Base-by-base conservation (phyloP, 176 grass and related monocot genomes). In the Areca catechu region DNA sequence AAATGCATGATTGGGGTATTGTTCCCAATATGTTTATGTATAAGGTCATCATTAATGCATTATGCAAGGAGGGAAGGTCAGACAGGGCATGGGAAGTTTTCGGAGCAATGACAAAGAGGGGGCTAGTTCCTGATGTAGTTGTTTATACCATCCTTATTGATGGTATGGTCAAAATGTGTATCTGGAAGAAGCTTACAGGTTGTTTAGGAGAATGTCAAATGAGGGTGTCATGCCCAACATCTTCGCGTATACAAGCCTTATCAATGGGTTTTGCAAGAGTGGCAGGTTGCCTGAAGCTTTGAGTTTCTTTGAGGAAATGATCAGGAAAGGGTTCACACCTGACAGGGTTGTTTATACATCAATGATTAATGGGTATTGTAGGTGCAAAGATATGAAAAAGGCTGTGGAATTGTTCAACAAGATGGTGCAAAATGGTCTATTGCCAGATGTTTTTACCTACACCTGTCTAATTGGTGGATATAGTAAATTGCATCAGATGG, bases 141-240 rank as follows among this genome's bases (percentile, higher is more conserved):
- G 58, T 85, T 24, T 95, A 85, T 49, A 89, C 71, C 54, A 94
- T 72, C 53, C 62, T 88, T 66, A 71, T 94, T 68, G 73, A 79
- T 48, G 71, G 75, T 56, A 83, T 82, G 51, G 67, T 83, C 66
- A 94, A 94, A 82, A 60, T 65, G 74, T 79, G 61, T 66, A 82
- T 37, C 66, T 77, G 28, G 67, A 85, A 53, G 74, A 81, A 20
- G 71, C 78, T 70, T 77, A 79, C 18, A 79, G 21, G 65, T 73
- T 76, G 51, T 95, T 71, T 29, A 20, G 19, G 49, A 73, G 50
- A 55, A 82, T 85, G 77, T 43, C 65, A 47, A 62, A 71, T 29
- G 71, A 85, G 22, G 80, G 71, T 17, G 27, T 75, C 22, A 9
- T 57, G 60, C 84, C 75, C 60, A 89, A 85, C 64, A 50, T 63